Evolutionary conservation across 352 stramenopile species (phyloP), one percentile per base, ranked within the genome.

Genomic region (Globisporangium mamillatum): DNA sequence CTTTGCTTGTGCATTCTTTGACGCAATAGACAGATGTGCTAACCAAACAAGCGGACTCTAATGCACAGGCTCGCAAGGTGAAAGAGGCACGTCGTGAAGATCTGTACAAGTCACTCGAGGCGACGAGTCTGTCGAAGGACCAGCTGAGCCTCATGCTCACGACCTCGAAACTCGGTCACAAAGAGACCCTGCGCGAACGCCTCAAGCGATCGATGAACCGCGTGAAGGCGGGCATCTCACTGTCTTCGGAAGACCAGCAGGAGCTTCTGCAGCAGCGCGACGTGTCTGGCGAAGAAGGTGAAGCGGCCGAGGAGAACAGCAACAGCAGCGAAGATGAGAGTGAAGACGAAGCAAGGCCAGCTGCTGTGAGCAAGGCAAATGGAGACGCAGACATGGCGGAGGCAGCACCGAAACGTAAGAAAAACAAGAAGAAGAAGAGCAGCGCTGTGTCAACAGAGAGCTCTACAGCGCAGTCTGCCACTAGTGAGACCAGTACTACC

Each of bases 21-120:
- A 18, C 18, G 4, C 38, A 12, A 61, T 20, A 62, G n/a, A 62
- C n/a, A 50, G 9, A 16, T 18, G 18, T 61, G 29, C 27, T 38
- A 32, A 50, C 25, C 18, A 24, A 24, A 41, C n/a, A 32, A 24
- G 24, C 25, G 60, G 22, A 25, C 36, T n/a, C 22, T 9, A 61
- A 14, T 27, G 18, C 59, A 22, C 55, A 84, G 74, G 81, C 80
- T 22, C 77, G 79, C 53, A 95, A 95, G 75, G 66, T 88, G 27
- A 93, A 94, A 68, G 86, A 95, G 52, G 84, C 84, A 34, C 73
- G 81, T 52, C 81, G 86, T 5, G 83, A 88, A n/a, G 71, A 85
- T 20, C 66, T 95, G 41, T 92, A 91, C 74, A 92, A 94, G 75
- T 95, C 88, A 46, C 73, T 94, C 9, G 77, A 90, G 72, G 63